phyloP scores from a whole-genome alignment of 1,284 basidiomycete genomes.

The Puccinia horiana region DNA sequence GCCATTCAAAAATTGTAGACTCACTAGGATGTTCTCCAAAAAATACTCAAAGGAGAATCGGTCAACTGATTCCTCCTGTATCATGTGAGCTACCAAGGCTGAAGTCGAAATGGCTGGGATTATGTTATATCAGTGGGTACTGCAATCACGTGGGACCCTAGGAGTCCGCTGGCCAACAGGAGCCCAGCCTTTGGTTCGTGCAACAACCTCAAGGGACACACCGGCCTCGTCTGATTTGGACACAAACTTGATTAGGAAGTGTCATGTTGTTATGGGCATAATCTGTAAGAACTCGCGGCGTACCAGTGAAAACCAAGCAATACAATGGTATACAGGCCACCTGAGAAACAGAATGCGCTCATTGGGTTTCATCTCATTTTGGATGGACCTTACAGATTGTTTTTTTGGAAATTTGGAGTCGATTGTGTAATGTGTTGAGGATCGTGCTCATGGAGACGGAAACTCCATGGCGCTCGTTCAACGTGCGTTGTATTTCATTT shows the following conservation, averaged over 20 bases:
- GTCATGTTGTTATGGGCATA: neutral
- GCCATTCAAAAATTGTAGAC: neutral
- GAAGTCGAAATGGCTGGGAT: neutral
- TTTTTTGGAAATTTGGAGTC: neutral
- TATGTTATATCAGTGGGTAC: neutral
- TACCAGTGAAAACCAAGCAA: slow-evolving; percentile 14
- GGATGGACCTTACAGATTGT: neutral
- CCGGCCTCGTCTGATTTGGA: neutral
- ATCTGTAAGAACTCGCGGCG: neutral
- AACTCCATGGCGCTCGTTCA: neutral
- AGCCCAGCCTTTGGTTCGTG: neutral
- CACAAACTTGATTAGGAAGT: neutral
- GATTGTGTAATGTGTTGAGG: neutral
- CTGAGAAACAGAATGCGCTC: neutral
- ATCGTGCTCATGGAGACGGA: neutral
- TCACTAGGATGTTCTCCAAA: neutral
- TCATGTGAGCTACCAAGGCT: neutral
- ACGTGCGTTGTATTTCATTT: neutral
- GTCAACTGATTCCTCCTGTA: neutral
- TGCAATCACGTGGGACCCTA: neutral
- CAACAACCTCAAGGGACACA: neutral
- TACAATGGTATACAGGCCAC: neutral
- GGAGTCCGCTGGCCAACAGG: neutral
- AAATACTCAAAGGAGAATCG: neutral
- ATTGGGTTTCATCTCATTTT: neutral